phyloP scores from a whole-genome alignment of 148 eudicot genomes.

The Chenopodium berlandieri region DNA sequence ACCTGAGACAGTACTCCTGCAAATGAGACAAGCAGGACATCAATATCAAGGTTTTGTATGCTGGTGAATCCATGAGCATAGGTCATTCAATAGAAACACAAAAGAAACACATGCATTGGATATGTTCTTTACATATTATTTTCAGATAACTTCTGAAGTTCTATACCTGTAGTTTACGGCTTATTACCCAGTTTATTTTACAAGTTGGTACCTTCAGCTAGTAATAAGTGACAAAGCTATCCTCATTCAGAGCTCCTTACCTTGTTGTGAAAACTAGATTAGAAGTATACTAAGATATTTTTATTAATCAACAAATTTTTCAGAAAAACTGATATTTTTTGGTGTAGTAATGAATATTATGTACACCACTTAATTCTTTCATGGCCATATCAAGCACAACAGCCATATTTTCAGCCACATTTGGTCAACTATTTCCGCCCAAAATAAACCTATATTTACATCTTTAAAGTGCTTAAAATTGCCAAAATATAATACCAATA shows the following conservation, averaged over 20 bases:
- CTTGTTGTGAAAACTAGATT: background rate
- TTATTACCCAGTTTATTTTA: background rate
- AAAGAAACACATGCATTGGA: background rate
- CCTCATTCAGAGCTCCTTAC: background rate
- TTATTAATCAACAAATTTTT: background rate
- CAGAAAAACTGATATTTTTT: background rate
- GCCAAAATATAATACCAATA: background rate
- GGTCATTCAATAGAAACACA: background rate
- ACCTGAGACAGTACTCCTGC: constrained; percentile 15
- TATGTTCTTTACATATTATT: background rate
- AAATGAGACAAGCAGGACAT: constrained; percentile 10
- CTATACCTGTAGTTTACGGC: background rate
- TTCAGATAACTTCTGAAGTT: background rate
- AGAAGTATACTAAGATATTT: background rate
- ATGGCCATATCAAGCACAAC: background rate
- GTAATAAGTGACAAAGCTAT: background rate
- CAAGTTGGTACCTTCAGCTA: background rate
- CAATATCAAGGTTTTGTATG: background rate
- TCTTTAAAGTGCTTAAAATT: background rate
- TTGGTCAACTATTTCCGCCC: no score
- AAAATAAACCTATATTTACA: background rate
- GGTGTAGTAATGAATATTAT: background rate
- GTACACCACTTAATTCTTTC: background rate
- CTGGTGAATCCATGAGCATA: background rate
- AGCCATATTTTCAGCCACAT: background rate